These are phyloP conservation scores for Globisporangium nagaii DNA, from an alignment of 352 stramenopile species.

Conservation along the genomic window DNA sequence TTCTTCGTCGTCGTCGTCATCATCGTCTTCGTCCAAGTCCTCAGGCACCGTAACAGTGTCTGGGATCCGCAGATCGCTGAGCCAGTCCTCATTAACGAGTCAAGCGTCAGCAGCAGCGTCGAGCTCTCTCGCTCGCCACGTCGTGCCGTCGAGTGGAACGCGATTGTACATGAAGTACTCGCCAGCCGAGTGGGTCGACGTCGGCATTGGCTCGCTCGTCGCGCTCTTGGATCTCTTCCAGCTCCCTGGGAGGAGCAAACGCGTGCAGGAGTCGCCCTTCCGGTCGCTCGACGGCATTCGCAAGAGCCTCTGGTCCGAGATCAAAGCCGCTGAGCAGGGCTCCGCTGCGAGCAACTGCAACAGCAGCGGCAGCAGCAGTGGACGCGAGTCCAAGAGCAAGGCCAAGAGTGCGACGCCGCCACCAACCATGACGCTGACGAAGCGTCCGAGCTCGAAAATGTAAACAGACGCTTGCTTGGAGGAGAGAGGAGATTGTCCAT, in stretches of 20 bases:
- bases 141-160: constrained; percentile 13
- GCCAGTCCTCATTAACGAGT: neutral
- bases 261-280: constrained; percentile 39
- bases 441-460: constrained; percentile 1
- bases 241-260: constrained; percentile 24
- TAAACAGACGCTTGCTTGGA: neutral
- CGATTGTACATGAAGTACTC: constrained; percentile 64
- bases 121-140: constrained; percentile 11
- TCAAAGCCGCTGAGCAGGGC: constrained; percentile 18
- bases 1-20: neutral
- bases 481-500: too few relatives aligned
- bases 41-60: neutral
- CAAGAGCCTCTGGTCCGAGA: constrained; percentile 44
- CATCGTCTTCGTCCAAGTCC: neutral
- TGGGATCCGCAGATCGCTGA: constrained; percentile 5
- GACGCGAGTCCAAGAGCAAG: neutral
- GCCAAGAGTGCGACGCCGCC: neutral
- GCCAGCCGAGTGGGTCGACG: constrained; percentile 55
- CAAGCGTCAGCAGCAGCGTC: constrained; percentile 8
- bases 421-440: neutral
- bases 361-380: constrained; percentile 7
- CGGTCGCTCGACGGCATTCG: constrained; percentile 44
- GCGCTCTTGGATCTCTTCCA: constrained; percentile 61
- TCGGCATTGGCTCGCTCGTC: constrained; percentile 53
- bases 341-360: constrained; percentile 1